Percentiles rank a stretch among this genome's conserved stretches.
Conservation (phyloP, 1,284 basidiomycete species). For the Sporisorium iseilematis-ciliati region DNA sequence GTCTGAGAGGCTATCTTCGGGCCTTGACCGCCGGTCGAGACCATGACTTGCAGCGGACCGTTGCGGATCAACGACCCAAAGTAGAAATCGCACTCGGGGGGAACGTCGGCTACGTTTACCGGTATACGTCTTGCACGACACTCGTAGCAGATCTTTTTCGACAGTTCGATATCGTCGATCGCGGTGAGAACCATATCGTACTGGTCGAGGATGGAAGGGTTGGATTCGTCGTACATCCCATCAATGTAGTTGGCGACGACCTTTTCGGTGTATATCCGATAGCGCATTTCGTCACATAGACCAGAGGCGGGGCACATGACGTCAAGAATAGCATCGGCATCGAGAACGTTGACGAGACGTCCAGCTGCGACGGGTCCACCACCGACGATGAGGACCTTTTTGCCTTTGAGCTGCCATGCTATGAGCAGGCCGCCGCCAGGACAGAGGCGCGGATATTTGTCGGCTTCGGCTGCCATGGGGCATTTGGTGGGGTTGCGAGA, state of each 20-base stretch:
- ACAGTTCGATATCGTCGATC: constrained; percentile 84
- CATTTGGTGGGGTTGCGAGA: constrained; percentile 39
- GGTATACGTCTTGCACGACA: constrained; percentile 81
- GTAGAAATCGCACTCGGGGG: constrained; percentile 90
- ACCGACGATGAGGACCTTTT: constrained; percentile 85
- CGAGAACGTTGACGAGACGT: constrained; percentile 66
- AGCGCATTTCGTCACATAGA: constrained; percentile 64
- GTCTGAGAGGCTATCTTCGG: constrained; percentile 91
- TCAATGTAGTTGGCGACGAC: constrained; percentile 56
- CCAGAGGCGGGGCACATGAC: constrained; percentile 64
- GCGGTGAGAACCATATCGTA: constrained; percentile 92
- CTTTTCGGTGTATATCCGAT: constrained; percentile 56
- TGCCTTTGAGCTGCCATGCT: constrained; percentile 87
- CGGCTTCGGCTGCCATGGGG: constrained; percentile 18
- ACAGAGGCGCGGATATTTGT: constrained; percentile 61
- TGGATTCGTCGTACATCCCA: constrained; percentile 67
- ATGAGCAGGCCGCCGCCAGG: constrained; percentile 80
- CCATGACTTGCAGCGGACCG: constrained; percentile 93
- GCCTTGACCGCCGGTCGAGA: constrained; percentile 93
- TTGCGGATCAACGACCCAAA: constrained; percentile 93
- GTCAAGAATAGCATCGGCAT: constrained; percentile 67
- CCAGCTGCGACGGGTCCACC: constrained; percentile 86
- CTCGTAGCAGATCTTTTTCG: constrained; percentile 78
- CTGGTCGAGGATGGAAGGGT: constrained; percentile 27
- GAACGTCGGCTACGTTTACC: constrained; percentile 96